Base-by-base conservation (phyloP, 768 basidiomycete species). In the Pisolithus orientalis region DNA sequence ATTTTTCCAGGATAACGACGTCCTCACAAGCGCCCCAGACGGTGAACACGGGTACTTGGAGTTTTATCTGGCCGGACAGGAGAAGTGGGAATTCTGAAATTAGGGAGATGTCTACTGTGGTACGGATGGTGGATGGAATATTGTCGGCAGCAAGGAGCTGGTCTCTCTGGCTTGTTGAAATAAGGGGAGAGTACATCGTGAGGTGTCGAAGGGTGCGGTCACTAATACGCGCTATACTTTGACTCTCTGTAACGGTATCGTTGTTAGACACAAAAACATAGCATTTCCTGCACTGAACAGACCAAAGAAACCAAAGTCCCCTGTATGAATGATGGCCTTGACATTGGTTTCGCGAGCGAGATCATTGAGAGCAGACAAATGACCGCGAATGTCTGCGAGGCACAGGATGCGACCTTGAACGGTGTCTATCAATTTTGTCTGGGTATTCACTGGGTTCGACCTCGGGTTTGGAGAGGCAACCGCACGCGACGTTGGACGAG, bases 271-370 rank as follows among this genome's bases (percentile, higher is more conserved):
- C 47, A 39, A 24, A 48, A 47, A 34, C 5, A 34, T 13, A 34
- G 34, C 14, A 34, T 34, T 9, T 34, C 13, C 13, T 34, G 34
- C 14, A 34, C 34, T 14, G 34, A 25, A 68, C 78, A 56, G 58
- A 85, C 90, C 92, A 69, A 95, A 96, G 73, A 99, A 96, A 53
- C 96, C 96, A 82, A 98, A 98, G 74, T 99, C 96, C 49, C 96
- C 96, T 0, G 94, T 95, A 67, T 98, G 95, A 53, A 99, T 90
- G 67, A 97, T 85, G 16, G 94, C 95, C 53, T 85, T 81, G 24
- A 94, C 96, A 63, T 89, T 87, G 52, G 83, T 83, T 59, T 96
- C 92, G 44, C 85, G 74, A 16, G 94, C 94, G 50, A 96, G 82
- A 69, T 90, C 83, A 68, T 97, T 97, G 65, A 99, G 80, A 45